Base-by-base conservation (phyloP, 1,284 basidiomycete species). In the Thelephora terrestris region DNA sequence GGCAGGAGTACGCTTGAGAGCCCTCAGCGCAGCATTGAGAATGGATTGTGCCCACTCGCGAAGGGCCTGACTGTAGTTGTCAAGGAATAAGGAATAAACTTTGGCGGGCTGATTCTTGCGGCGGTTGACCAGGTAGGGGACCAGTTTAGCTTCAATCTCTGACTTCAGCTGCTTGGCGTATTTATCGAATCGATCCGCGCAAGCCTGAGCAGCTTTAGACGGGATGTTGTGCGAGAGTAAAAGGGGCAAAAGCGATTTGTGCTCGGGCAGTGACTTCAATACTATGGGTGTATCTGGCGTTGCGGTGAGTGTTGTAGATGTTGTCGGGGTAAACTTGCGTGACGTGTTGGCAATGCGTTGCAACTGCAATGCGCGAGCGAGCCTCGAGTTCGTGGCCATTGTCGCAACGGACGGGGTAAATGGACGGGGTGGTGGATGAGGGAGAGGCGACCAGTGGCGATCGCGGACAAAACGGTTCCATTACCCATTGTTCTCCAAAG, bases 391-490 rank as follows among this genome's bases (percentile, higher is more conserved):
- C 3, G 17, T 55, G 0, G 49, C 53, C 5, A 43, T 20, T 12
- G 12, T 51, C n/a, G 47, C 47, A n/a, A n/a, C n/a, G n/a, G n/a
- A n/a, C n/a, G 45, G 35, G 29, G 7, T 20, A 44, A 7, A 50
- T 50, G 2, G 27, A 39, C 4, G 27, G 21, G 0, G 9, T 54
- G 5, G 54, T 54, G 7, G 20, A 48, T 16, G 37, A 37, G 9
- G 38, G 53, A n/a, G 48, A 47, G 5, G 21, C 42, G 7, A 47
- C 40, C 17, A 34, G 58, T 17, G 47, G 46, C n/a, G 35, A 40
- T 17, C 34, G 47, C 2, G 23, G 46, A 10, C 42, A 51, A n/a
- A 5, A 42, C 4, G 34, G 16, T 51, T 29, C 10, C 29, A 21
- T 3, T 17, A 16, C 12, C 24, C 20, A 43, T 25, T 21, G 18